These are phyloP conservation scores for Sanguinoderma infundibulare DNA, from an alignment of 1,284 basidiomycete genomes.

Conservation along the genomic window DNA sequence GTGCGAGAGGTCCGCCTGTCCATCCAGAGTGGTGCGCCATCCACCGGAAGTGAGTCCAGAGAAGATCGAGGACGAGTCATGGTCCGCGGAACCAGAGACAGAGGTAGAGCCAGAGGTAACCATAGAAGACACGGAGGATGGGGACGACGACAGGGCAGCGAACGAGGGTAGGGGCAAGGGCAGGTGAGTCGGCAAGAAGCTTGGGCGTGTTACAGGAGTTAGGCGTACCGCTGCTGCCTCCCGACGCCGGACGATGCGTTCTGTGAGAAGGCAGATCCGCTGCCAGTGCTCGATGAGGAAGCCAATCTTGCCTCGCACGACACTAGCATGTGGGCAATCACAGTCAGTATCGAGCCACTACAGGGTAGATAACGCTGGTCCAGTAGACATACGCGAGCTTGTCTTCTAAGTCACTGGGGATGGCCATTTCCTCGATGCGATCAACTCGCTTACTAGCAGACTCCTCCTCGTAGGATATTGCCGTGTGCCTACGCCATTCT, in stretches of 20 bases:
- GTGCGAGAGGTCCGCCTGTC: constrained; percentile 81
- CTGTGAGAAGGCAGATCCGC: constrained; percentile 82
- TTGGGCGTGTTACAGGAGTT: constrained; percentile 62
- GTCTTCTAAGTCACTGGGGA: constrained; percentile 90
- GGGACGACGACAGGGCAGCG: constrained; percentile 37
- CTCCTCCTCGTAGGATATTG: constrained; percentile 85
- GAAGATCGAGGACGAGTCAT: constrained; percentile 31
- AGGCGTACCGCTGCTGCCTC: constrained; percentile 87
- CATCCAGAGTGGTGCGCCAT: constrained; percentile 31
- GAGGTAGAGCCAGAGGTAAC: constrained; percentile 11
- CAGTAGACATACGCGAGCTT: constrained; percentile 71
- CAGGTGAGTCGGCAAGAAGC: constrained; percentile 71
- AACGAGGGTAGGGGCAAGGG: constrained; percentile 45
- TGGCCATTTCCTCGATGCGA: constrained; percentile 86
- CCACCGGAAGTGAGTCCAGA: constrained; percentile 31
- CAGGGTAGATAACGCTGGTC: no score
- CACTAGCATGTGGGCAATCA: constrained; percentile 42
- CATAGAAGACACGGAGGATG: constrained; percentile 30
- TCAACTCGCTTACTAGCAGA: constrained; percentile 82
- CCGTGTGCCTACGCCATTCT: constrained; percentile 79
- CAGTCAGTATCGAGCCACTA: not conserved
- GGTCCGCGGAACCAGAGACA: constrained; percentile 27
- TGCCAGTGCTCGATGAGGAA: constrained; percentile 90
- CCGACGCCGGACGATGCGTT: constrained; percentile 84
- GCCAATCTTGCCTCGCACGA: constrained; percentile 72